Base-by-base conservation (phyloP, 1,139 yeast species). In the Scheffersomyces cryptocercus region DNA sequence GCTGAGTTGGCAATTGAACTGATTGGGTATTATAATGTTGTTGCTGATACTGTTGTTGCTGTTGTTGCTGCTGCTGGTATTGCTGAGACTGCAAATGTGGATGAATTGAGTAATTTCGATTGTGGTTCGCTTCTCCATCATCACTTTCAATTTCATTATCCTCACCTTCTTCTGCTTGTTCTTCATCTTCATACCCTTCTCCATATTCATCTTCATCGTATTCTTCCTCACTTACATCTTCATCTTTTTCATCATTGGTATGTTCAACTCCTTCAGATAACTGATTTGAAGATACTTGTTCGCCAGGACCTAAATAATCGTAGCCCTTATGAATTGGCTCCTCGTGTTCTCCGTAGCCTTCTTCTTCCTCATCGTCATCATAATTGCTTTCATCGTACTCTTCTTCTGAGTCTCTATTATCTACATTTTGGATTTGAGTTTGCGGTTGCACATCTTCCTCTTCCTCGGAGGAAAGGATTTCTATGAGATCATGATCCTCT, bases 111-210 rank as follows among this genome's bases (percentile, higher is more conserved):
- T 20, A 20, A 6, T 20, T 20, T 20, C 7, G 26, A 20, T 6
- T 20, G 7, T 20, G 3, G 26, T 3, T 5, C 6, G 5, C 26
- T 6, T 20, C 26, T 6, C 7, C 8, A 1, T 20, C 8, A 5
- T 6, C 7, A 20, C n/a, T 13, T 9, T 34, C 28, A 16, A 16
- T 20, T 10, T 16, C 28, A 7, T 28, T 12, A 5, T 10, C 35
- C 11, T 37, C 41, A 13, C 31, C 40, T 28, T 40, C 40, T 12
- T 36, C 39, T 9, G 24, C 47, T 15, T 33, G 26, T 11, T 37
- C 39, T 14, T 33, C 39, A 5, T 35, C 43, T 14, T 35, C 42
- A 15, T 29, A 32, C 11, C 33, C 40, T 10, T 28, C 36, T 8
- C 36, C 28, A 28, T 38, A 29, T 28, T 30, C 37, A n/a, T 35